Evolutionary conservation across 192 early-diverging fungal species (phyloP), one percentile per base, ranked within the genome.

Genomic region (Geosiphon pyriformis): DNA sequence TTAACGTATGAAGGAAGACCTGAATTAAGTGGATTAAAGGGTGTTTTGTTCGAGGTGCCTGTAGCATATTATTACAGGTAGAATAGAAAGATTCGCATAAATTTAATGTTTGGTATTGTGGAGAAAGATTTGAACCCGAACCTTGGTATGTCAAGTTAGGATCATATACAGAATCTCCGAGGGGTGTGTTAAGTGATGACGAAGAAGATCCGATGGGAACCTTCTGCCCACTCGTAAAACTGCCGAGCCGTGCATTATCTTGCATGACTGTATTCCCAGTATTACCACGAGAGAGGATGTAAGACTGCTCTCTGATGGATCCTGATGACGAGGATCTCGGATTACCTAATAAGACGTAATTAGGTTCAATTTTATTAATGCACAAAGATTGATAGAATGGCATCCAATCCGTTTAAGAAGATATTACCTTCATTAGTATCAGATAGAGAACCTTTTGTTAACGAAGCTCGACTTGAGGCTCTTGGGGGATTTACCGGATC

Each of bases 221-320:
- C 10, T 37, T 51, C 3, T 20, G 29, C 1, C 35, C 46, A 55
- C 57, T 51, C 20, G 53, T 34, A 8, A 57, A 48, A 55, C 65
- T 57, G 4, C 26, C 53, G 20, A 54, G 55, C n/a, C 54, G 55
- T 2, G 29, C 27, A 2, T 32, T 67, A 22, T 51, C 29, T 47
- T 35, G 17, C 53, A 57, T 67, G 3, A 46, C 65, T 12, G 26
- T 30, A 31, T 42, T 33, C 11, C 61, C 51, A 27, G 33, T 3
- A 29, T 48, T 20, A 22, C 23, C 61, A 17, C 49, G 42, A 23
- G 27, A 51, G 18, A 35, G 2, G 11, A 51, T 32, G 4, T 22
- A 15, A 30, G 32, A 57, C 7, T 65, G 63, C 27, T 67, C 65
- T 47, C 35, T 67, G 27, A 49, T 67, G 29, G 35, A 10, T 27